Percentiles rank a stretch among this genome's conserved stretches.
Conservation (phyloP, 768 basidiomycete species). For the Agrocybe praecox region DNA sequence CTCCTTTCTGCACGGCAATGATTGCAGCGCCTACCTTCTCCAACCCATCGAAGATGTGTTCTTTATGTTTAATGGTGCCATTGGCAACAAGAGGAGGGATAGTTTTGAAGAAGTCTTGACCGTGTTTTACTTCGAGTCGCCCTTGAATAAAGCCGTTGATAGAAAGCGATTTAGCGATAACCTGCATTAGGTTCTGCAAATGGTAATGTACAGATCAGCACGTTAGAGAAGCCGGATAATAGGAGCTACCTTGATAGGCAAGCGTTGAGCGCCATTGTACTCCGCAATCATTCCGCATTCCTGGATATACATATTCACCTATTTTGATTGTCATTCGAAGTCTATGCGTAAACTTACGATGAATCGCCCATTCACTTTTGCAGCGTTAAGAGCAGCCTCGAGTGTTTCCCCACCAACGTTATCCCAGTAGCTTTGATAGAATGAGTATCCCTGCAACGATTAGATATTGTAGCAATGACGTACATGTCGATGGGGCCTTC, state of each 20-base stretch:
- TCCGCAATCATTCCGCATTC: constrained; percentile 45
- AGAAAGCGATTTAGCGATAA: constrained; percentile 44
- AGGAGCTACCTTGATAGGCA: constrained; percentile 27
- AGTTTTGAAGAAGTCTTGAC: constrained; percentile 40
- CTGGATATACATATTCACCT: constrained; percentile 13
- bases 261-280: constrained; percentile 31
- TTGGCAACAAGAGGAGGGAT: constrained; percentile 42
- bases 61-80: constrained; percentile 49
- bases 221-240: neutral
- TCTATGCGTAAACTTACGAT: constrained; percentile 42
- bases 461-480: constrained; percentile 11
- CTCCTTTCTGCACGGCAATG: constrained; percentile 34
- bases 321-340: neutral
- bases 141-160: constrained; percentile 39
- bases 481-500: constrained; percentile 55
- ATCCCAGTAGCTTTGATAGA: constrained; percentile 47
- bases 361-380: constrained; percentile 48
- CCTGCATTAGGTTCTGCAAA: constrained; percentile 36
- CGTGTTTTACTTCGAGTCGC: constrained; percentile 35
- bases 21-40: constrained; percentile 38
- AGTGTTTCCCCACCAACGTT: constrained; percentile 65
- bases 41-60: constrained; percentile 48
- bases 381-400: constrained; percentile 53
- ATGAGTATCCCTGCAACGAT: neutral
- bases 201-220: neutral